Conservation (phyloP, 345 rosid genomes). For the Gossypioides kirkii region DNA sequence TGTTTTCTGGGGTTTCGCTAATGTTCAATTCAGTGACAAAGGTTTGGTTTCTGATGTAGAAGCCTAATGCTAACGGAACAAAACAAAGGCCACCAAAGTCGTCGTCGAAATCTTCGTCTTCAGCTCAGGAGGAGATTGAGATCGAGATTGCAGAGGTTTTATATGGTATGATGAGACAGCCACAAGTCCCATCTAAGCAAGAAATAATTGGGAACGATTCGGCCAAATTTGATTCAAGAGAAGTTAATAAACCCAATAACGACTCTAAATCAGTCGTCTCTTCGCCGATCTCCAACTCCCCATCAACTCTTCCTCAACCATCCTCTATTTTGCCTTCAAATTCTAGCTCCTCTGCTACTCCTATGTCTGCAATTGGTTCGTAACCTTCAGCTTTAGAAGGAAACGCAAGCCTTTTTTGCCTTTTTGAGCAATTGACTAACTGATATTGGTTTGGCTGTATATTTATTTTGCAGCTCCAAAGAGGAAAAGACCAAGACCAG, state of each 20-base stretch:
- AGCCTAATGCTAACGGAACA: slow-evolving; percentile 65
- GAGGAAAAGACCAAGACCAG: slow-evolving; percentile 82
- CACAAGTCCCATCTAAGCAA: slow-evolving; percentile 58
- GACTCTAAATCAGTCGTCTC: slow-evolving; percentile 86
- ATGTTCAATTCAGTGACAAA: slow-evolving; percentile 14
- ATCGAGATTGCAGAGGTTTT: slow-evolving; percentile 97
- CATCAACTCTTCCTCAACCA: slow-evolving; percentile 41
- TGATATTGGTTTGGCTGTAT: neutral
- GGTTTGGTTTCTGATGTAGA: slow-evolving; percentile 29
- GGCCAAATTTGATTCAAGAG: slow-evolving; percentile 35
- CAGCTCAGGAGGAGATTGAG: slow-evolving; percentile 95
- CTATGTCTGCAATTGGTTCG: slow-evolving; percentile 62
- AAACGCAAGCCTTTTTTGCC: neutral
- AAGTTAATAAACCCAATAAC: slow-evolving; percentile 27
- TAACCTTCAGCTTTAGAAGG: slow-evolving; percentile 2
- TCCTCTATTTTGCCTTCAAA: slow-evolving; percentile 48
- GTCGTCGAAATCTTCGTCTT: slow-evolving; percentile 49
- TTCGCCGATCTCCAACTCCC: slow-evolving; percentile 76
- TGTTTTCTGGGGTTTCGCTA: too few relatives aligned
- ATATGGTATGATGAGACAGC: slow-evolving; percentile 88
- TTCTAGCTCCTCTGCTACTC: slow-evolving; percentile 52
- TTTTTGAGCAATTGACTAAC: neutral
- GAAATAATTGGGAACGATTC: slow-evolving; percentile 45
- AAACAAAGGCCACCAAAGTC: slow-evolving; percentile 86
- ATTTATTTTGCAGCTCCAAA: slow-evolving; percentile 62